Conservation (phyloP, 208 protist genomes). For the Crithidia mellificae region DNA sequence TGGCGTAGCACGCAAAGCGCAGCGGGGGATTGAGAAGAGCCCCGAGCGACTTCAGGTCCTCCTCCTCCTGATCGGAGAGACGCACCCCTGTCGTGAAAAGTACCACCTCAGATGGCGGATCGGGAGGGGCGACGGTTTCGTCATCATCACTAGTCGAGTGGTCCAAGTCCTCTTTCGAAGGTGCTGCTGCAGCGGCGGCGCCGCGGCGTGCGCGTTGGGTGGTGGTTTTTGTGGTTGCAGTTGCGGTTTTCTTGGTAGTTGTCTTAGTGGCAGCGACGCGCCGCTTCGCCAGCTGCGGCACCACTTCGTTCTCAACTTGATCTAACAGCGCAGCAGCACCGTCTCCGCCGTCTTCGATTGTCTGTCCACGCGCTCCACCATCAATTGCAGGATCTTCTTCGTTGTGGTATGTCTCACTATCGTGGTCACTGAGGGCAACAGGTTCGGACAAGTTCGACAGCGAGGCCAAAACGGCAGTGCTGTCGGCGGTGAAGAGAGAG, state of each 20-base stretch:
- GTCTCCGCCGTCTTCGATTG: background rate
- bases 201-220: background rate
- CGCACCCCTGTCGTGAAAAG: slow-evolving; percentile 72
- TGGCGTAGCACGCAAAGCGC: slow-evolving; percentile 32
- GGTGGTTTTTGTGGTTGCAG: background rate
- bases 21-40: slow-evolving; percentile 59
- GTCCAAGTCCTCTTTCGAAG: too few species aligned
- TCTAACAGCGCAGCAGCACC: background rate
- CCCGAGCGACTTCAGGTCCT: slow-evolving; percentile 29
- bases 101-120: slow-evolving; percentile 10
- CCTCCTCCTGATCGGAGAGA: slow-evolving; percentile 34
- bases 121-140: background rate
- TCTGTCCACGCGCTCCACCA: too few species aligned
- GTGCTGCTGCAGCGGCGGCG: background rate
- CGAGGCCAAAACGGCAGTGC: slow-evolving; percentile 30
- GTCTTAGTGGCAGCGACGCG: background rate
- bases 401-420: too few species aligned
- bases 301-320: background rate
- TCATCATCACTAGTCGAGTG: too few species aligned
- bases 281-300: slow-evolving; percentile 1
- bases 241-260: background rate
- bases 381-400: too few species aligned
- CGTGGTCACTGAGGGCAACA: slow-evolving; percentile 21
- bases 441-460: slow-evolving; percentile 23
- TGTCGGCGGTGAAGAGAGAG: slow-evolving; percentile 22